Evolutionary conservation across 179 eudicot genomes (phyloP).

Genomic region (Dionaea muscipula): DNA sequence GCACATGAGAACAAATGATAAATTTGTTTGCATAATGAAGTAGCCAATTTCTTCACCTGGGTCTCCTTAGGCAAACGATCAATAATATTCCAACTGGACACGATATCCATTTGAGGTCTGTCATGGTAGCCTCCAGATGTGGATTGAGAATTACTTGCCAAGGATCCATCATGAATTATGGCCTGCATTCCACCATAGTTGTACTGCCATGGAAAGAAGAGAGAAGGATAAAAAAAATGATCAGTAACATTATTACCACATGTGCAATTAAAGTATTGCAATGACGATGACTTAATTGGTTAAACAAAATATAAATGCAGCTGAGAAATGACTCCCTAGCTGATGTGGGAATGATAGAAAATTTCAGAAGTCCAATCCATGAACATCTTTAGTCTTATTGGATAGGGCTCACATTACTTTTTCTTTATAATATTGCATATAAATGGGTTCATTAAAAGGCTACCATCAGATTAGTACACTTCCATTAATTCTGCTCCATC

Average conservation of each 20-base stretch:
- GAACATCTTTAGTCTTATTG: no score
- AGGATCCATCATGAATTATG: conserved; percentile 29
- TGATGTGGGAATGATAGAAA: no score
- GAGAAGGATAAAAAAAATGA: background rate
- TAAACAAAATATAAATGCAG: no score
- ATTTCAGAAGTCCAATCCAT: no score
- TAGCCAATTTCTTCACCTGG: conserved; percentile 34
- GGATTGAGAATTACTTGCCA: conserved; percentile 26
- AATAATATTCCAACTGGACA: conserved; percentile 84
- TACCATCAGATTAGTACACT: no score
- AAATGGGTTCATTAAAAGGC: no score
- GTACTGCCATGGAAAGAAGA: conserved; percentile 33
- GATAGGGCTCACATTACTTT: no score
- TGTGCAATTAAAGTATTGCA: no score
- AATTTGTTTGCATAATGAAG: background rate
- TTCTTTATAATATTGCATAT: no score
- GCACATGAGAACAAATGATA: background rate
- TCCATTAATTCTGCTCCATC: no score
- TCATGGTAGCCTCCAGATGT: conserved; percentile 19
- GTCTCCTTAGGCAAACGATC: conserved; percentile 62
- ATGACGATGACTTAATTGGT: no score
- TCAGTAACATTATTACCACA: background rate
- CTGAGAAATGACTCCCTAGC: no score
- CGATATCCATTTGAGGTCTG: conserved; percentile 54
- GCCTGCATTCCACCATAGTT: conserved; percentile 97